Percentiles rank a stretch among this genome's conserved stretches.
Evolutionary conservation across 2,329 filamentous ascomycete species (phyloP).

Genomic region (Cytospora mali): DNA sequence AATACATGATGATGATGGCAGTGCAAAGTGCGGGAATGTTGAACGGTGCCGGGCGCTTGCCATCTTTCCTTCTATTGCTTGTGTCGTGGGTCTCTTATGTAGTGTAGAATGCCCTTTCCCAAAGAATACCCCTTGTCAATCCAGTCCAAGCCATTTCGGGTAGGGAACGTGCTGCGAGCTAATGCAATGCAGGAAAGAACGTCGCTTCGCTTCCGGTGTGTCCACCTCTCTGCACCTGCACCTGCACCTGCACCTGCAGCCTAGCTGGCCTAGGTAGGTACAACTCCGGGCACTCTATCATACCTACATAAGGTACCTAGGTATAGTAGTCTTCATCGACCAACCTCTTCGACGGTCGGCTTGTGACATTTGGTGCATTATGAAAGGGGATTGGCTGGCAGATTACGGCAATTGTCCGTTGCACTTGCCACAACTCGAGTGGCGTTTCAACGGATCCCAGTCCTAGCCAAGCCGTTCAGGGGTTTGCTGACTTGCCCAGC

Average conservation of each 20-base stretch:
- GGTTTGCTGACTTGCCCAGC: not conserved
- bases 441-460: not conserved
- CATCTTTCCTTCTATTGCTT: not conserved
- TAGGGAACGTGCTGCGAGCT: not conserved
- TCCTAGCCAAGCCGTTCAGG: not conserved
- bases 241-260: not conserved
- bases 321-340: no score
- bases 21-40: slow-evolving; percentile 3
- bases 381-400: not conserved
- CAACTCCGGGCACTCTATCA: no score
- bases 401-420: not conserved
- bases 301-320: no score
- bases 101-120: slow-evolving; percentile 8
- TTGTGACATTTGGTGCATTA: not conserved
- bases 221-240: not conserved
- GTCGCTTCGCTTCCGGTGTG: not conserved
- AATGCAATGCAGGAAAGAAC: not conserved
- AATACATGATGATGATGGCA: not conserved
- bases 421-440: not conserved
- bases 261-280: no score
- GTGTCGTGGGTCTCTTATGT: not conserved
- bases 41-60: not conserved
- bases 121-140: slow-evolving; percentile 7
- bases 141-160: slow-evolving; percentile 6
- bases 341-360: not conserved